Base-by-base conservation (phyloP, 2,329 filamentous ascomycete genomes). In the Fusarium dimerum region DNA sequence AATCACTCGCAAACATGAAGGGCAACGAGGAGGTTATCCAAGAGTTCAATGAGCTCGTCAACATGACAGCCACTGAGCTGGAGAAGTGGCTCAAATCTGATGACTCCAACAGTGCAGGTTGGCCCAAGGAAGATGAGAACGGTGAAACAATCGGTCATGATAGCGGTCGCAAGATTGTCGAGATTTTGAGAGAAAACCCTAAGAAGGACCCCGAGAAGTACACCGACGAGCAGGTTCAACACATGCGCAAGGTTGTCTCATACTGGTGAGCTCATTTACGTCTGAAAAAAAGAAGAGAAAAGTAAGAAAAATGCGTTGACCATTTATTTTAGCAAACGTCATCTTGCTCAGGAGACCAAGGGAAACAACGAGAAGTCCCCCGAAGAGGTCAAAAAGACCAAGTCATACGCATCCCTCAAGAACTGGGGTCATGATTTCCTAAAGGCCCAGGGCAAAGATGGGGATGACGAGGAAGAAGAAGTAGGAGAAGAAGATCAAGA, bases 11-110 rank as follows among this genome's bases (percentile, higher is more conserved):
- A 56, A 54, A 17, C n/a, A 66, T 66, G 64, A 66, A 66, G 51
- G 52, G 38, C 53, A 56, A 60, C 29, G 61, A 67, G 3, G 64
- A 69, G 32, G 67, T 71, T 39, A 65, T 71, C 56, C 77, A 79
- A 45, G 84, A 88, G 65, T 88, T 87, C 75, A 86, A 87, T 55
- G 76, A 82, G 39, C 69, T 86, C 43, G 83, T 88, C 67, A 88
- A 88, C 68, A 87, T 88, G 84, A 78, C 76, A 11, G 73, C 83
- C 2, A 67, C 75, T 2, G 84, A 87, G 56, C 76, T 88, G 15
- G 76, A 84, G 60, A 73, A 77, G 20, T 88, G 85, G 85, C 77
- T 88, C 20, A 76, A 81, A 55, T 75, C 77, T 7, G 76, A 80
- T n/a, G 76, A 83, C 32, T 87, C 83, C 10, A 74, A 76, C 44